Base-by-base conservation (phyloP, 768 basidiomycete genomes). In the Suillus hirtellus region DNA sequence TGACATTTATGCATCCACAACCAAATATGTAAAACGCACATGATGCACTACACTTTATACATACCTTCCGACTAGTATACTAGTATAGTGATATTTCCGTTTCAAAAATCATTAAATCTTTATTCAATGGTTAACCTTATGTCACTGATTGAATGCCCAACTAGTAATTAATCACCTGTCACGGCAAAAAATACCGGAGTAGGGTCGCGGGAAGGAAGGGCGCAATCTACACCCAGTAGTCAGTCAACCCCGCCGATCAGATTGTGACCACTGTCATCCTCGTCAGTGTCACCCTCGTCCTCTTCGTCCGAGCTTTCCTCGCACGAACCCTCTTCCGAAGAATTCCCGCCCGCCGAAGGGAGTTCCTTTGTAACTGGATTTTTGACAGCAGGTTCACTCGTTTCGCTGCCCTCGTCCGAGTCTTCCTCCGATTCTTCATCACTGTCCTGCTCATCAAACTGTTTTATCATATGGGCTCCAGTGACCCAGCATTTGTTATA, bases 401-500 rank as follows among this genome's bases (percentile, higher is more conserved):
- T 60, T 37, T 63, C 54, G 24, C 53, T 43, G 37, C 63, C 69
- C 14, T 71, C 76, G 11, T 71, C 71, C 3, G 62, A 58, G 1
- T 71, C 69, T 31, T 72, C 75, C 14, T 75, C 75, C 31, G 79
- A 78, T 27, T 81, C 78, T 21, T 76, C 78, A 7, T 80, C 81
- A 61, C 84, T 89, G 21, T 89, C 90, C 71, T 92, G 91, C 60
- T 86, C 89, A 67, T 93, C 84, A 56, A 93, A 89, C 69, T 93
- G 90, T 66, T 90, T 81, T 61, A 96, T 90, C 85, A 93, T 88
- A 66, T 83, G 84, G 37, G 83, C 80, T 42, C 89, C 86, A 49
- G 93, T 79, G 61, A 79, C 72, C 92, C 92, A 88, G 71, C 86
- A 86, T 71, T 84, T 89, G 71, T 81, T 79, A 60, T 89, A 70